phyloP scores from a whole-genome alignment of 2,329 filamentous ascomycete genomes.

The Colletotrichum tamarilloi region DNA sequence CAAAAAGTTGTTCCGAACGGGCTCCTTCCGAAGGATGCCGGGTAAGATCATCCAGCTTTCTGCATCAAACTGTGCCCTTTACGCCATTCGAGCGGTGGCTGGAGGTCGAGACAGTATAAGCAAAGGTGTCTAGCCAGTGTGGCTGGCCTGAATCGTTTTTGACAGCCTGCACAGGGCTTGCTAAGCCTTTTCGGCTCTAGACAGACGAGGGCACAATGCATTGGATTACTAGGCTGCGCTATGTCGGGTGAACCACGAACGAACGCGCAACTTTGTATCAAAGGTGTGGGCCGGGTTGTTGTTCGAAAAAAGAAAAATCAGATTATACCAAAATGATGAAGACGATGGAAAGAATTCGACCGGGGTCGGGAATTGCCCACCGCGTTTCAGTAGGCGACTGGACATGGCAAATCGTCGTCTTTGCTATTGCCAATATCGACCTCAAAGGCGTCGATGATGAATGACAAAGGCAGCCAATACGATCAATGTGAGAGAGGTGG shows the following conservation, averaged over 20 bases:
- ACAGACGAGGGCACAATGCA: neutral
- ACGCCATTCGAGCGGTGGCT: neutral
- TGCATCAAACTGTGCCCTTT: neutral
- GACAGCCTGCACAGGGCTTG: neutral
- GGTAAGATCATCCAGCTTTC: slow-evolving; percentile 1
- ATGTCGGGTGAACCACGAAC: neutral
- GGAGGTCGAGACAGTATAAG: neutral
- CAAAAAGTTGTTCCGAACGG: neutral
- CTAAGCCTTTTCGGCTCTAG: neutral
- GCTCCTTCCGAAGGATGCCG: neutral
- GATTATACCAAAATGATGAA: neutral
- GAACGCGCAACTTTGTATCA: neutral
- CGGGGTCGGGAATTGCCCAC: neutral
- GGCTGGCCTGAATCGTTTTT: neutral
- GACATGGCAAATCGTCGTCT: neutral
- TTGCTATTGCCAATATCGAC: neutral
- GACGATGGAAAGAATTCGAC: neutral
- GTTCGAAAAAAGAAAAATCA: neutral
- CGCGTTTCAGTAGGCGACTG: neutral
- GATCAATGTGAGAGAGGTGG: neutral
- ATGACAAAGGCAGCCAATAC: neutral
- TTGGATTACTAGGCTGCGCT: neutral
- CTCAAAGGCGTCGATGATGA: neutral
- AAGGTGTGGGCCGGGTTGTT: neutral
- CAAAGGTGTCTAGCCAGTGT: neutral